A percentile compares a stretch with the other conserved stretches of the same genome.
These are phyloP conservation scores for Fusarium chlamydosporum DNA, from an alignment of 2,329 filamentous ascomycete genomes.

Conservation along the genomic window DNA sequence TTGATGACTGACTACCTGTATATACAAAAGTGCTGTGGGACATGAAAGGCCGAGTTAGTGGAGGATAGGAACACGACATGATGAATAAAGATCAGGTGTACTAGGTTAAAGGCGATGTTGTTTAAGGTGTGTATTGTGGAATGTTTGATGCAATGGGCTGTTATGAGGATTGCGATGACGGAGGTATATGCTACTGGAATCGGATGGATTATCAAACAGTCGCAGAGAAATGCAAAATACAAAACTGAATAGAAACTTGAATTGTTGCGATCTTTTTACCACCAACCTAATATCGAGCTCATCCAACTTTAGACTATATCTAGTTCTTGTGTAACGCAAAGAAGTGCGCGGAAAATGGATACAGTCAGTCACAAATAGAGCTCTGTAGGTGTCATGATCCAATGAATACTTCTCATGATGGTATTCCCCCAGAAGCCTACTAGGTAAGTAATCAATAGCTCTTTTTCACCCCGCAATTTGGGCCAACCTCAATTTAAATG, in stretches of 20 bases:
- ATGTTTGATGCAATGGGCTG: too few species aligned
- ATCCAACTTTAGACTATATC: neutral
- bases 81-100: conserved; percentile 46
- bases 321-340: neutral
- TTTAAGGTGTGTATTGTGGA: conserved; percentile 1
- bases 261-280: neutral
- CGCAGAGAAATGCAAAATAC: neutral
- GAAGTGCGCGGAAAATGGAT: neutral
- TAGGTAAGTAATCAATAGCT: neutral
- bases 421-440: neutral
- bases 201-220: neutral
- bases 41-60: conserved; percentile 13
- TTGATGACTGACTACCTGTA: conserved; percentile 44
- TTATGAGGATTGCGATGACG: neutral
- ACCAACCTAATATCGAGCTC: neutral
- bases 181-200: neutral
- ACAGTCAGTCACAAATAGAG: neutral
- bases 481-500: conserved; percentile 12
- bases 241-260: neutral
- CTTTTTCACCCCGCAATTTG: conserved; percentile 34
- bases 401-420: conserved; percentile 32
- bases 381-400: conserved; percentile 22
- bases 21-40: conserved; percentile 40
- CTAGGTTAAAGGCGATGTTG: conserved; percentile 8
- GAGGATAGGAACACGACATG: conserved; percentile 47